Evolutionary conservation across 2,329 filamentous ascomycete species (phyloP).

Genomic region (Xylariales sp.): DNA sequence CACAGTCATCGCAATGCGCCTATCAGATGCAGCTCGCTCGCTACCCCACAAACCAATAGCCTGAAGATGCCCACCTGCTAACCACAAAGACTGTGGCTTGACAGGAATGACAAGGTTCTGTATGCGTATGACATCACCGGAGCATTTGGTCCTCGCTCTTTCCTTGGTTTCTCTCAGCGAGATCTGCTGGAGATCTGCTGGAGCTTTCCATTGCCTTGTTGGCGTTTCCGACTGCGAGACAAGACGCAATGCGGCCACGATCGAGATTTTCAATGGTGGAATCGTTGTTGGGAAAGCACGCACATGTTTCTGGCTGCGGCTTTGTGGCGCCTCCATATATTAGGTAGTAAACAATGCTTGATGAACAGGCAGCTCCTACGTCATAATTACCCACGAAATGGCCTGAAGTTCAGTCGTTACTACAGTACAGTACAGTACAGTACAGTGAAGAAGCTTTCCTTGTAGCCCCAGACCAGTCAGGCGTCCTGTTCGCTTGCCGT

Average conservation of each 20-base stretch:
- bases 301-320: conserved; percentile 9
- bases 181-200: neutral
- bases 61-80: no score
- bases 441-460: no score
- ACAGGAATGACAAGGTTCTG: no score
- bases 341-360: neutral
- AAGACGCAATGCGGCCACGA: conserved; percentile 10
- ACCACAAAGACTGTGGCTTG: no score
- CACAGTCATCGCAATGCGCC: no score
- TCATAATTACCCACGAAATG: no score
- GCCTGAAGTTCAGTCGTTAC: no score
- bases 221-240: conserved; percentile 4
- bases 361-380: neutral
- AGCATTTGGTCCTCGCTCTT: conserved; percentile 20
- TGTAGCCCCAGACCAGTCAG: no score
- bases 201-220: neutral
- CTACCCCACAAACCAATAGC: no score
- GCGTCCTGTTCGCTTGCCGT: no score
- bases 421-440: no score
- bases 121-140: conserved; percentile 28
- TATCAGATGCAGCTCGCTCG: no score
- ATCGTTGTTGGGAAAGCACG: conserved; percentile 7
- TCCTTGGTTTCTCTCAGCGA: neutral
- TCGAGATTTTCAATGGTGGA: conserved; percentile 14
- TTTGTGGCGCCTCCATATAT: neutral